A percentile compares a stretch with the other conserved stretches of the same genome.
phyloP scores from a whole-genome alignment of 805 yeast genomes.

The Hanseniaspora opuntiae region DNA sequence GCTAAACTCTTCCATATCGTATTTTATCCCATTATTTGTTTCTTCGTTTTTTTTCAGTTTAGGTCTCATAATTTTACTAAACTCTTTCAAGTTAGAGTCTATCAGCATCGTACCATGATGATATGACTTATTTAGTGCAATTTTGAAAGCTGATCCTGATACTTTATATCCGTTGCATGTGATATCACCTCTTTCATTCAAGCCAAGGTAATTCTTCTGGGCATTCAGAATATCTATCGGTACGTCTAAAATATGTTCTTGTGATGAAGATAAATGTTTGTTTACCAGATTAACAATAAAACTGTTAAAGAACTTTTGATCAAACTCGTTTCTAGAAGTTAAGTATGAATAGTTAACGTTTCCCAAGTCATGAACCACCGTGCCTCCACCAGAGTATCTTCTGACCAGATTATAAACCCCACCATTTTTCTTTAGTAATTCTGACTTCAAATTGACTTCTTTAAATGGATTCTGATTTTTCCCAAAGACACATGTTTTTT shows the following conservation, averaged over 20 bases:
- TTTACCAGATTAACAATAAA: constrained; percentile 30
- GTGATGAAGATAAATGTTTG: background rate
- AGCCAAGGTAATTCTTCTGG: constrained; percentile 24
- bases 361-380: constrained; percentile 88
- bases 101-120: constrained; percentile 96
- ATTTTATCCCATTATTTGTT: background rate
- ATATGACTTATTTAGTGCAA: constrained; percentile 66
- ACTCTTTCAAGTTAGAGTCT: constrained; percentile 43
- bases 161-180: constrained; percentile 36
- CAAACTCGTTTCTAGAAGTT: constrained; percentile 52
- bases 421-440: constrained; percentile 27
- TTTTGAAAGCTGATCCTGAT: constrained; percentile 86
- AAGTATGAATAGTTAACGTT: constrained; percentile 78
- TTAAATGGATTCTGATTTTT: constrained; percentile 93
- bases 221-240: constrained; percentile 10
- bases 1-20: constrained; percentile 32
- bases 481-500: constrained; percentile 84
- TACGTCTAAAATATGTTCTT: background rate
- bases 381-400: constrained; percentile 86
- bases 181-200: constrained; percentile 75
- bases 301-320: constrained; percentile 41
- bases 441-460: constrained; percentile 50
- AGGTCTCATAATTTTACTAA: constrained; percentile 47
- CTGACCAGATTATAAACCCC: constrained; percentile 55
- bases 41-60: constrained; percentile 19